phyloP scores from a whole-genome alignment of 345 rosid genomes.

The Gynandropsis gynandra region DNA sequence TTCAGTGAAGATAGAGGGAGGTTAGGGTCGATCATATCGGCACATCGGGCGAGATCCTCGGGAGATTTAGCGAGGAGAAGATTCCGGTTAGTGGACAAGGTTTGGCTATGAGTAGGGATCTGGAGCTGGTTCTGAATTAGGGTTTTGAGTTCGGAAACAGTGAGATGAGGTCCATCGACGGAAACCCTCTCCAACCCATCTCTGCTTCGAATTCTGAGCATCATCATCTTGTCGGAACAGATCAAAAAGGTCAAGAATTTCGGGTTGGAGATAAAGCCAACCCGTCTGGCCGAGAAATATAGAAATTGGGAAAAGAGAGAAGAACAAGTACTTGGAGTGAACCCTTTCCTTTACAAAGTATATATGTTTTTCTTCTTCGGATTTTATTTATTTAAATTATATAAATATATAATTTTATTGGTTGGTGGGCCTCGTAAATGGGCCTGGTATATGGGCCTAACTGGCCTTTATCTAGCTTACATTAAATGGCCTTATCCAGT shows the following conservation, averaged over 20 bases:
- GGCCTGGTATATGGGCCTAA: too few species aligned
- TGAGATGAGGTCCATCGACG: slow-evolving; percentile 40
- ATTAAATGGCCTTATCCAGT: too few species aligned
- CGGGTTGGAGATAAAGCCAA: neutral
- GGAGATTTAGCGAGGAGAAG: slow-evolving; percentile 67
- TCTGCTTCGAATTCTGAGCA: slow-evolving; percentile 86
- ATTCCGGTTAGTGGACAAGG: slow-evolving; percentile 66
- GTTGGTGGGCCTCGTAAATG: too few species aligned
- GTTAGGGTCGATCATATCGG: slow-evolving; percentile 62
- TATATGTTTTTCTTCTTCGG: slow-evolving; percentile 16
- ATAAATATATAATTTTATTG: too few species aligned
- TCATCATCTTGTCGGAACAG: slow-evolving; percentile 29
- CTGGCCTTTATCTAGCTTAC: too few species aligned
- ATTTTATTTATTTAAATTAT: neutral
- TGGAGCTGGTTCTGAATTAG: slow-evolving; percentile 72
- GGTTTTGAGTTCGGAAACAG: slow-evolving; percentile 62
- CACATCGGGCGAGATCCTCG: slow-evolving; percentile 39
- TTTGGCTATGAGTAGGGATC: slow-evolving; percentile 65
- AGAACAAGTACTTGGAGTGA: slow-evolving; percentile 12
- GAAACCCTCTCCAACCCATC: slow-evolving; percentile 89
- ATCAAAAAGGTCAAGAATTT: neutral
- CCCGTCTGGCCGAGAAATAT: neutral
- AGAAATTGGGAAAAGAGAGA: neutral
- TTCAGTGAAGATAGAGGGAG: slow-evolving; percentile 49
- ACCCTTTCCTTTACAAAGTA: neutral